Base-by-base conservation (phyloP, 2,329 filamentous ascomycete species). In the Trichophyton equinum region DNA sequence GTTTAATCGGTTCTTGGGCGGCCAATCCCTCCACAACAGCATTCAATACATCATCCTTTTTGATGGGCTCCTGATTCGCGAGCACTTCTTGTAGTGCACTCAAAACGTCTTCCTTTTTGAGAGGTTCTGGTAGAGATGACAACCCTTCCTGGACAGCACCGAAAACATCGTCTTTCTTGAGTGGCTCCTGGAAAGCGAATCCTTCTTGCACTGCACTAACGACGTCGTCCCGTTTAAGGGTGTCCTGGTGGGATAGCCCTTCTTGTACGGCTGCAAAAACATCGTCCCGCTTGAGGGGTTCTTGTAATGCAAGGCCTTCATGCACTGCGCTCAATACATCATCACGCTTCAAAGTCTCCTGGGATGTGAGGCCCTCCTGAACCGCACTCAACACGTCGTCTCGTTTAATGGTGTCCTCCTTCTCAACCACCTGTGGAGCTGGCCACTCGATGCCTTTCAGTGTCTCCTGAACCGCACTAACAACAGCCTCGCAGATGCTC, bases 381-480 rank as follows among this genome's bases (percentile, higher is more conserved):
- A 73, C 65, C 57, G 67, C 62, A 20, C 20, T 61, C 27, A 66
- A 53, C 1, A 70, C 65, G 62, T 70, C 68, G 11, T 66, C 65
- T 47, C 62, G 60, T 30, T 53, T 60, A 18, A 63, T 13, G 3
- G 61, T 49, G 47, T 63, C 61, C 40, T 67, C 66, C 15, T 60
- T 65, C 53, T 65, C 64, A 5, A 81, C 65, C 2, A 64, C 63
- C 25, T 64, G 66, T 2, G 83, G 81, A 22, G 85, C 77, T 1
- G 86, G 85, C 65, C 88, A 88, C 68, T 91, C 89, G 65, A 94
- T 88, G 65, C 90, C 88, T 66, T 95, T 89, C 3, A 97, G 78
- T 64, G 89, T 95, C 71, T 95, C 89, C 27, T 88, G 84, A 22
- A 97, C 88, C 2, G 88, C 88, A 57, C 86, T 83, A 3, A 95